Percentiles rank a stretch among this genome's conserved stretches.
These are phyloP conservation scores for Coniferiporia sulphurascens DNA, from an alignment of 1,284 basidiomycete genomes.

Conservation along the genomic window DNA sequence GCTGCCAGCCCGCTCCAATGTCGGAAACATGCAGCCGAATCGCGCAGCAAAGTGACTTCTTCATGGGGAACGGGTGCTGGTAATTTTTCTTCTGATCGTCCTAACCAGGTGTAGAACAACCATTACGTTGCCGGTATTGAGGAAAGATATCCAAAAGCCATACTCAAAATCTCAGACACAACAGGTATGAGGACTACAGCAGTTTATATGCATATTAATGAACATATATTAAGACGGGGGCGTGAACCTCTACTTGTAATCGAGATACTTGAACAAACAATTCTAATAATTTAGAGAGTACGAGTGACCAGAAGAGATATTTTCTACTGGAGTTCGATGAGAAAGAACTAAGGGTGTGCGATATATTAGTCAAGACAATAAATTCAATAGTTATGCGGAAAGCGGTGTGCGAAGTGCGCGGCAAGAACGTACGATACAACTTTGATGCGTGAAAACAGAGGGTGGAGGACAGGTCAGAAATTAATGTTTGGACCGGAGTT, in stretches of 20 bases:
- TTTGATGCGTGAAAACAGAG: not conserved
- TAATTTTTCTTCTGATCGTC: not conserved
- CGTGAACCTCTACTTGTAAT: not conserved
- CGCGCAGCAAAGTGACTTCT: not conserved
- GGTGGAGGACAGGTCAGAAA: not conserved
- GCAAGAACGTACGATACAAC: constrained; percentile 8
- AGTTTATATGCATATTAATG: not conserved
- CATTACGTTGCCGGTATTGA: not conserved
- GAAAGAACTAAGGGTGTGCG: not conserved
- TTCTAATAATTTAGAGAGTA: constrained; percentile 5
- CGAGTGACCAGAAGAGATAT: not conserved
- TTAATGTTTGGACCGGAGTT: not conserved
- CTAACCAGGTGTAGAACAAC: not conserved
- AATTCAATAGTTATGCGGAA: not conserved
- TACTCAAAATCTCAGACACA: not conserved
- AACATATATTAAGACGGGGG: not conserved
- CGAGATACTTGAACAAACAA: not conserved
- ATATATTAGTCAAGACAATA: not conserved
- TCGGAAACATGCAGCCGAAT: not conserved
- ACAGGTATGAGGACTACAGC: not conserved
- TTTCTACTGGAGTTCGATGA: not conserved
- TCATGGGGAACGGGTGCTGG: not conserved
- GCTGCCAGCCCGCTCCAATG: not conserved
- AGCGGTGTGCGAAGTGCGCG: not conserved
- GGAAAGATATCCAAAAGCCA: not conserved